A percentile compares a stretch with the other conserved stretches of the same genome.
Conservation (phyloP, 148 eudicot species). For the Fagopyrum homotropicum region DNA sequence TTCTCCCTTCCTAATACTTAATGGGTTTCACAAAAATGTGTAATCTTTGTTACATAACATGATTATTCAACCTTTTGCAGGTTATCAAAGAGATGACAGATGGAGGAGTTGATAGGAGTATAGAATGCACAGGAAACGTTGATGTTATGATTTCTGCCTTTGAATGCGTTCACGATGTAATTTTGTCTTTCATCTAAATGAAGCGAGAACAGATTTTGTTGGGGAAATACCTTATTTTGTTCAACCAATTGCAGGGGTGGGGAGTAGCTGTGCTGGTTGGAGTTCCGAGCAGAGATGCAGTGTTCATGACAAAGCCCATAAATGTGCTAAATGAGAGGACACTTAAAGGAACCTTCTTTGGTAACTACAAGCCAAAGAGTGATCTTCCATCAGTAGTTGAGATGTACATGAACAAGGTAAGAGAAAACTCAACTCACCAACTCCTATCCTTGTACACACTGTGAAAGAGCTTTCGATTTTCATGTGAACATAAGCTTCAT, state of each 20-base stretch:
- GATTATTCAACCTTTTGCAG: not conserved
- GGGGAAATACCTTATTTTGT: not conserved
- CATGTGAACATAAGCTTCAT: not conserved
- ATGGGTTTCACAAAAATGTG: not conserved
- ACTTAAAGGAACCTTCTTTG: conserved; percentile 83
- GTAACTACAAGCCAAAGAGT: conserved; percentile 69
- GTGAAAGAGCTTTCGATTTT: conserved; percentile 5
- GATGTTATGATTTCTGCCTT: conserved; percentile 81
- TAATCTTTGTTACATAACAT: not conserved
- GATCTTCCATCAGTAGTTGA: conserved; percentile 67
- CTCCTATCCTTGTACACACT: not conserved
- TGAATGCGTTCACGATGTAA: conserved; percentile 85
- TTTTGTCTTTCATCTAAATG: not conserved
- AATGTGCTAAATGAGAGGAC: conserved; percentile 67
- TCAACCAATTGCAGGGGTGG: conserved; percentile 55
- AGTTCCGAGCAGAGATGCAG: conserved; percentile 66
- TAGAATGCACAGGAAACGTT: conserved; percentile 21
- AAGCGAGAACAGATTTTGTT: not conserved
- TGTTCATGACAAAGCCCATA: conserved; percentile 63
- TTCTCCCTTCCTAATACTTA: not conserved
- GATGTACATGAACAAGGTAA: conserved; percentile 59
- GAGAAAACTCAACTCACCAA: not conserved
- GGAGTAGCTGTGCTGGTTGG: conserved; percentile 83
- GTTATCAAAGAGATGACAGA: conserved; percentile 13
- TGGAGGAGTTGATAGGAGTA: conserved; percentile 17